A percentile compares a stretch with the other conserved stretches of the same genome.
phyloP scores from a whole-genome alignment of 106 monocot genomes.

The Acanthochlamys bracteata region DNA sequence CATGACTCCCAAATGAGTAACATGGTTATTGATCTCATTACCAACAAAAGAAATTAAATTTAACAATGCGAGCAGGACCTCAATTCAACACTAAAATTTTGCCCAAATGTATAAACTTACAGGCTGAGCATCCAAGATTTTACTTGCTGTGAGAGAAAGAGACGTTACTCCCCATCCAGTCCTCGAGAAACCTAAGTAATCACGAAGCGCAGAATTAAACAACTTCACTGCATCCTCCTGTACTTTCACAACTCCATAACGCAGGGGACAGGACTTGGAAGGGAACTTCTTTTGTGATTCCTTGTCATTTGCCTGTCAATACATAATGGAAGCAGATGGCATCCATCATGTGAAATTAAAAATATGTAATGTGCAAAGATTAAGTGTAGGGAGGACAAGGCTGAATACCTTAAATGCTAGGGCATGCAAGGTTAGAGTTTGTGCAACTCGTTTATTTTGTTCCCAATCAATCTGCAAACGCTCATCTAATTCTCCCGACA shows the following conservation, averaged over 20 bases:
- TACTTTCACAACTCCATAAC: constrained; percentile 74
- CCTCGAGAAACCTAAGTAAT: constrained; percentile 53
- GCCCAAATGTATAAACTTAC: constrained; percentile 34
- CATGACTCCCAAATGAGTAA: too few relatives aligned
- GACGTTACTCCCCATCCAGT: constrained; percentile 72
- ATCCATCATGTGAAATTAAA: too few relatives aligned
- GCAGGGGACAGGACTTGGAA: constrained; percentile 87
- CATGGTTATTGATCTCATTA: too few relatives aligned
- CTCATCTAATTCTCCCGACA: constrained; percentile 91
- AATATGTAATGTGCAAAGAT: too few relatives aligned
- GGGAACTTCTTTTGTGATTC: constrained; percentile 71
- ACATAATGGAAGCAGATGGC: too few relatives aligned
- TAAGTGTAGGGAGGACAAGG: too few relatives aligned
- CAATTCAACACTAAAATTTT: too few relatives aligned
- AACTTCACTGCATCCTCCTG: constrained; percentile 91
- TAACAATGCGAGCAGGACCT: not conserved
- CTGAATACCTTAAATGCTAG: constrained; percentile 63
- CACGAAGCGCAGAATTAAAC: constrained; percentile 71
- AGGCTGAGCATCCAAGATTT: constrained; percentile 70
- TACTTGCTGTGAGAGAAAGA: constrained; percentile 82
- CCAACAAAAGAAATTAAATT: not conserved
- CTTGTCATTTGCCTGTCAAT: constrained; percentile 39
- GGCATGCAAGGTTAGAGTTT: constrained; percentile 78
- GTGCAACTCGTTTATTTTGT: constrained; percentile 74
- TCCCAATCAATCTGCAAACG: constrained; percentile 77